phyloP scores from a whole-genome alignment of 2,329 filamentous ascomycete species.

The Fusarium floridanum region DNA sequence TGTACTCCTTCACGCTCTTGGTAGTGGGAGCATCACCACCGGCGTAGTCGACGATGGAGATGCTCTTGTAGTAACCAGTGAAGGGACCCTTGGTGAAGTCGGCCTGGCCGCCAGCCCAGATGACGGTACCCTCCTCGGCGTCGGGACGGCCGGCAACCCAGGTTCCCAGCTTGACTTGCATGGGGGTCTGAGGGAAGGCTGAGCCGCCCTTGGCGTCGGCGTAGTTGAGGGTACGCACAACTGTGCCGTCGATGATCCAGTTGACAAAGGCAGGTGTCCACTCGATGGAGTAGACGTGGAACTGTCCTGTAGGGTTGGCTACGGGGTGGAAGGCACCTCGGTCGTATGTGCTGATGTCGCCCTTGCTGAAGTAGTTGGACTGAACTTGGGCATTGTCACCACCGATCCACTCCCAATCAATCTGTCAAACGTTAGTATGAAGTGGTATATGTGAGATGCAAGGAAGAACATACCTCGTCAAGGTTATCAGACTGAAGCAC shows the following conservation, averaged over 20 bases:
- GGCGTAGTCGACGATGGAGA: constrained; percentile 60
- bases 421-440: constrained; percentile 57
- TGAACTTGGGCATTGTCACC: constrained; percentile 77
- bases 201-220: constrained; percentile 69
- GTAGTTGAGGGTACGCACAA: constrained; percentile 72
- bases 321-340: constrained; percentile 71
- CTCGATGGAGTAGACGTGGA: constrained; percentile 76
- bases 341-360: constrained; percentile 74
- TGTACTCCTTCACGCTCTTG: constrained; percentile 56
- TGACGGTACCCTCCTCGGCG: constrained; percentile 77
- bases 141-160: constrained; percentile 71
- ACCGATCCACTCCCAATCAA: constrained; percentile 88
- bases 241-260: constrained; percentile 73
- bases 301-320: constrained; percentile 59
- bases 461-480: constrained; percentile 61
- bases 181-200: constrained; percentile 78
- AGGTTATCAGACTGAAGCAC: constrained; percentile 82
- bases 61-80: constrained; percentile 59
- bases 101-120: constrained; percentile 73
- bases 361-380: constrained; percentile 85
- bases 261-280: constrained; percentile 74
- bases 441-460: accelerated
- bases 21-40: constrained; percentile 50
- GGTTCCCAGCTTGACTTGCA: constrained; percentile 76
- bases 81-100: constrained; percentile 60